A percentile compares a stretch with the other conserved stretches of the same genome.
Conservation (phyloP, 2,329 filamentous ascomycete species). For the Fusarium dimerum region DNA sequence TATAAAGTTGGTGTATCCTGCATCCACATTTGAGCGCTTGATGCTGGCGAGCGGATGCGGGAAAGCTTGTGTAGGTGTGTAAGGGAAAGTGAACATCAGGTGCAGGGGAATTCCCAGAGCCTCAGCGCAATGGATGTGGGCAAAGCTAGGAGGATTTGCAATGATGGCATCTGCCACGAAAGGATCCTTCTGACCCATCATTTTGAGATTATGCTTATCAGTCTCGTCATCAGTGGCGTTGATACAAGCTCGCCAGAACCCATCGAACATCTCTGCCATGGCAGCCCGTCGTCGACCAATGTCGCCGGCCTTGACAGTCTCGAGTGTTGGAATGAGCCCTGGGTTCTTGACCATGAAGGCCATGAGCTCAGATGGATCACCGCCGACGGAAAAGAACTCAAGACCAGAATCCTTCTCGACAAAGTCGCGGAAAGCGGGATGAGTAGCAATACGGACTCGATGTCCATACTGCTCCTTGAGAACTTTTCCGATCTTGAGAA, state of each 20-base stretch:
- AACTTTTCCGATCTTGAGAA: conserved; percentile 72
- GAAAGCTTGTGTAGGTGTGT: conserved; percentile 73
- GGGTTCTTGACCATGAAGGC: conserved; percentile 88
- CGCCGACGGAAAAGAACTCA: conserved; percentile 80
- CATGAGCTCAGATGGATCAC: conserved; percentile 80
- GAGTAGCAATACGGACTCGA: conserved; percentile 75
- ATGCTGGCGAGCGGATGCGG: conserved; percentile 78
- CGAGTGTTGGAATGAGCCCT: conserved; percentile 72
- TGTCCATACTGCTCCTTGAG: conserved; percentile 72
- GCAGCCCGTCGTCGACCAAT: conserved; percentile 65
- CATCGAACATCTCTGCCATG: conserved; percentile 82
- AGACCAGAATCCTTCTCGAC: conserved; percentile 71
- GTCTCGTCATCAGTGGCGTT: conserved; percentile 67
- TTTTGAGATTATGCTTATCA: conserved; percentile 60
- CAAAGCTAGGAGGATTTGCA: conserved; percentile 78
- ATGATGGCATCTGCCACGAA: conserved; percentile 81
- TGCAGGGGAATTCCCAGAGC: conserved; percentile 75
- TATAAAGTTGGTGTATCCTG: conserved; percentile 76
- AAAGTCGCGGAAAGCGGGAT: conserved; percentile 75
- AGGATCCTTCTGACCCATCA: conserved; percentile 62
- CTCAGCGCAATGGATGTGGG: conserved; percentile 78
- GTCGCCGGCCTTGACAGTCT: conserved; percentile 73
- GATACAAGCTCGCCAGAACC: conserved; percentile 79
- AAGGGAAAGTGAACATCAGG: conserved; percentile 88
- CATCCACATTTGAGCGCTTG: conserved; percentile 70